phyloP scores from a whole-genome alignment of 169 alveolate genomes.

The Perkinsus chesapeaki region DNA sequence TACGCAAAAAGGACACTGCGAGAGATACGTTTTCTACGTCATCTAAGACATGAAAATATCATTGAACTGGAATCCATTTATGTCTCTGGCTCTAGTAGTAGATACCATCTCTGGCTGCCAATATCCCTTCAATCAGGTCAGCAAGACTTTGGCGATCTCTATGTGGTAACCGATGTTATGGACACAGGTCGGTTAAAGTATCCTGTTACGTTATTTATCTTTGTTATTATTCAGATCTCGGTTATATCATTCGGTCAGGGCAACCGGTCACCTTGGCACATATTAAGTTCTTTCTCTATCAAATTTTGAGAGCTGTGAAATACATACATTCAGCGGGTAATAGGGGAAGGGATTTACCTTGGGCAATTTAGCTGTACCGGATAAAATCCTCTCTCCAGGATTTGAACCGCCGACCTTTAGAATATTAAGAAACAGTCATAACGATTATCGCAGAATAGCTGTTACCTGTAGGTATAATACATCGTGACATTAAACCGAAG shows the following conservation, averaged over 20 bases:
- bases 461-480: neutral
- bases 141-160: neutral
- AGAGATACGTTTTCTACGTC: slow-evolving; percentile 54
- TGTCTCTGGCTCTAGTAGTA: neutral
- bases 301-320: slow-evolving; percentile 57
- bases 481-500: slow-evolving; percentile 86
- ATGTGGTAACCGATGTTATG: neutral
- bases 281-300: slow-evolving; percentile 51
- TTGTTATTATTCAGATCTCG: slow-evolving; percentile 46
- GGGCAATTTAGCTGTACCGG: no score
- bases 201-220: neutral
- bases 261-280: slow-evolving; percentile 56
- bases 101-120: neutral
- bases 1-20: slow-evolving; percentile 54
- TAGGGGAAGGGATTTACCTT: slow-evolving; percentile 62
- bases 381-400: neutral
- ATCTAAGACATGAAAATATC: slow-evolving; percentile 51
- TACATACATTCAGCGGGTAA: slow-evolving; percentile 57
- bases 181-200: neutral
- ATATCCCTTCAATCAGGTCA: neutral
- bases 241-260: slow-evolving; percentile 46
- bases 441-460: neutral
- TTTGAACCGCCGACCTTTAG: neutral
- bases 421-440: neutral
- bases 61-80: slow-evolving; percentile 38